Evolutionary conservation across 2,329 filamentous ascomycete species (phyloP), one percentile per base, ranked within the genome.

Genomic region (Teratosphaeria zuluensis): DNA sequence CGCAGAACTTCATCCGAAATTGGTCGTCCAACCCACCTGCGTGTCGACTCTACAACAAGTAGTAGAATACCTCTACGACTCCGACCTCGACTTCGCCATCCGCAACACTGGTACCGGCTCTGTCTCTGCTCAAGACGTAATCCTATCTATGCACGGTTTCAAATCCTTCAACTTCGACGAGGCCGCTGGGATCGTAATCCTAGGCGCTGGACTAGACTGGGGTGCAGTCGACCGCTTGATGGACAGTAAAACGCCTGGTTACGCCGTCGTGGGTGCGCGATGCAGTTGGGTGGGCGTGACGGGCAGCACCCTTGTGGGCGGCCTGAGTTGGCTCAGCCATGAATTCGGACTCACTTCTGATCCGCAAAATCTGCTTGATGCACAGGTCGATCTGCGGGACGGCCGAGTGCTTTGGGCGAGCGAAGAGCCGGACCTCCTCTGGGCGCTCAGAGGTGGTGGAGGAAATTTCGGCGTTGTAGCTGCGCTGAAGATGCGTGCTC

Each of bases 361-460:
- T 59, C 73, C 74, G 12, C 65, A 69, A 30, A 77, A 76, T 60
- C 62, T 77, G 58, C 65, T 77, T 0, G 74, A 77, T 59, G 71
- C 69, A 1, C 68, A 75, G 55, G 64, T 77, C 8, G 71, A 76
- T 21, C 67, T 71, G 33, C 63, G 68, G 6, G 72, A 76, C 56
- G 75, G 75, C 0, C 62, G 62, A 1, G 61, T 70, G 4, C 56
- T 75, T 1, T 77, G 75, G 75, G 74, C 74, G 1, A 69, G 8
- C 21, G 55, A 62, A 46, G 72, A 75, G 55, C 71, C 74, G 2
- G 74, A 77, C 19, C 65, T 77, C 1, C 64, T 76, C 14, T 77
- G 73, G 73, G 74, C 73, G 4, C 62, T 76, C 9, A 67, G 75
- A n/a, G 75, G 74, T 1, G 73, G 73, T 14, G 74, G 73, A 9